Percentiles rank a stretch among this genome's conserved stretches.
Evolutionary conservation across 768 basidiomycete species (phyloP).

Genomic region (Tylopilus felleus): DNA sequence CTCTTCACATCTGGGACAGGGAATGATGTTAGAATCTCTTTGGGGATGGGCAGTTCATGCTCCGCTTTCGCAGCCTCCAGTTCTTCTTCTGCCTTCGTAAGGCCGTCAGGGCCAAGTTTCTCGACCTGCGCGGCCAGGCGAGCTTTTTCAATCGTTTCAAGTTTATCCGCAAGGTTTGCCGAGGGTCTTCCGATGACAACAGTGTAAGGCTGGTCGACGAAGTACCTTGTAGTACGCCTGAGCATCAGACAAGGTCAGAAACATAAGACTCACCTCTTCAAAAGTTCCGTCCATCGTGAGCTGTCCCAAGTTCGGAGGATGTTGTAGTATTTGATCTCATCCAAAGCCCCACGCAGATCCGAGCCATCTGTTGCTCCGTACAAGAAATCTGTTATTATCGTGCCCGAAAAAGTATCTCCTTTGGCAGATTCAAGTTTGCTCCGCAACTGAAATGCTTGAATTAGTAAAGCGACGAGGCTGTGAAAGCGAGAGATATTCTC

Average conservation of each 20-base stretch:
- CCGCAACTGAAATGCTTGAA: constrained; percentile 52
- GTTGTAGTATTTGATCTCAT: constrained; percentile 74
- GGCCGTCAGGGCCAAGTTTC: constrained; percentile 74
- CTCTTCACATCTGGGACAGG: constrained; percentile 88
- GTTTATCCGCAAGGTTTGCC: constrained; percentile 69
- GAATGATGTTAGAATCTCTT: constrained; percentile 76
- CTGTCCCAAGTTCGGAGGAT: constrained; percentile 67
- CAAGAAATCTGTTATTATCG: constrained; percentile 78
- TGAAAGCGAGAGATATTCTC: constrained; percentile 1
- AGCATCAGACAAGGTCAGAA: constrained; percentile 8
- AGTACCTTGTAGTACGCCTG: constrained; percentile 54
- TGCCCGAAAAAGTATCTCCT: constrained; percentile 73
- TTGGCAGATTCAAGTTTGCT: constrained; percentile 82
- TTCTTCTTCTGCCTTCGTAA: constrained; percentile 61
- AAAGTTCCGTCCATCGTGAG: constrained; percentile 70
- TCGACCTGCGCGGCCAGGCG: constrained; percentile 69
- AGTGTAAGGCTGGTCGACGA: constrained; percentile 65
- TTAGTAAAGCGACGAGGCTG: neutral
- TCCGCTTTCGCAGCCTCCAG: constrained; percentile 84
- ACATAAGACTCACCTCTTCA: constrained; percentile 59
- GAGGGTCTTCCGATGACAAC: constrained; percentile 90
- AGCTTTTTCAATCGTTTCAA: constrained; percentile 78
- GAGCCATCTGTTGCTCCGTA: constrained; percentile 84
- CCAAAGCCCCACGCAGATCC: constrained; percentile 66
- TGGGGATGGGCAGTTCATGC: constrained; percentile 80